A percentile compares a stretch with the other conserved stretches of the same genome.
Conservation (phyloP, 2,329 filamentous ascomycete species). For the Fusarium stilboides region DNA sequence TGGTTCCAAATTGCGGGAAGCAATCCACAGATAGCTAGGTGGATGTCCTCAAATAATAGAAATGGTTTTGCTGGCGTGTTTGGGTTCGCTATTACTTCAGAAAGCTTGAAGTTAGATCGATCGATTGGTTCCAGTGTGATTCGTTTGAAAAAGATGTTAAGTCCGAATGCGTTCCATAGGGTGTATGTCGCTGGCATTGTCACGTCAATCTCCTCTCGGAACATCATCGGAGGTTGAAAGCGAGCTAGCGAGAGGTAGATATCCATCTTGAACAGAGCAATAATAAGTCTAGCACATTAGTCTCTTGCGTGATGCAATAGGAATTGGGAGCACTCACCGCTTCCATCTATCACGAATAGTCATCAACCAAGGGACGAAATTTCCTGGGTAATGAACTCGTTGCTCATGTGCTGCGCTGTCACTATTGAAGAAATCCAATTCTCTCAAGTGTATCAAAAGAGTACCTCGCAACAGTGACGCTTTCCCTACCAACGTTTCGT, state of each 20-base stretch:
- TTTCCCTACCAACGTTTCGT: conserved; percentile 51
- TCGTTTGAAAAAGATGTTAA: conserved; percentile 56
- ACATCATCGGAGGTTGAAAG: conserved; percentile 52
- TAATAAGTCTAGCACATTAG: conserved; percentile 51
- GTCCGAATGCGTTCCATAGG: conserved; percentile 57
- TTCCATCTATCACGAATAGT: conserved; percentile 54
- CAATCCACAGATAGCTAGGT: conserved; percentile 52
- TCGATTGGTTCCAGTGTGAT: conserved; percentile 52
- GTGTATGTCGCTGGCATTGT: conserved; percentile 54
- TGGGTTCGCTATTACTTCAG: conserved; percentile 50
- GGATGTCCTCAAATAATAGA: conserved; percentile 55
- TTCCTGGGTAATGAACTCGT: conserved; percentile 54
- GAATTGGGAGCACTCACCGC: conserved; percentile 45
- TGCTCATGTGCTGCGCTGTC: conserved; percentile 56
- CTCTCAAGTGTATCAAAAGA: conserved; percentile 54
- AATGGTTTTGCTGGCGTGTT: conserved; percentile 48
- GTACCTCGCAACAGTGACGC: conserved; percentile 55
- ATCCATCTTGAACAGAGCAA: conserved; percentile 58
- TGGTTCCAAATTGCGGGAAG: conserved; percentile 53
- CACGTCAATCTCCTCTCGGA: conserved; percentile 57
- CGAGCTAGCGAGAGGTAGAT: conserved; percentile 54
- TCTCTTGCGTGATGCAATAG: rapidly evolving
- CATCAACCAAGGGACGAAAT: conserved; percentile 56
- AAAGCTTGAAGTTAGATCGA: conserved; percentile 51
- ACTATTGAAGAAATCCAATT: conserved; percentile 56